phyloP scores from a whole-genome alignment of 164 flowering plant species.

The Liriodendron chinense region DNA sequence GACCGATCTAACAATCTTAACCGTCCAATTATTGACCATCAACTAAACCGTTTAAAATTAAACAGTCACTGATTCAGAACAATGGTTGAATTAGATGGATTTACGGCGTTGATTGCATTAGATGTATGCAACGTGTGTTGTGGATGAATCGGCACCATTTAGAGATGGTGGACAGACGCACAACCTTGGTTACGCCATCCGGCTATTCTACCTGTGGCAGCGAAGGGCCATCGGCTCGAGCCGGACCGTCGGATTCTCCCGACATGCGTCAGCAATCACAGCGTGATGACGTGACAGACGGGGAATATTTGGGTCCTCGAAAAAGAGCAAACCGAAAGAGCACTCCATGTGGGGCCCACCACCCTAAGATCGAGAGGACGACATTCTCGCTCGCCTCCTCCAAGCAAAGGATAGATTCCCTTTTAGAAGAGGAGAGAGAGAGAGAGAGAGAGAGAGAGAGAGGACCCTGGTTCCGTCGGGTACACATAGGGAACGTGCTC shows the following conservation, averaged over 20 bases:
- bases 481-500: background rate
- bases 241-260: background rate
- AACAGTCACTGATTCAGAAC: background rate
- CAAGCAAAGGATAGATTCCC: slow-evolving; percentile 33
- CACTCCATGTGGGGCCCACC: slow-evolving; percentile 43
- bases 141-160: background rate
- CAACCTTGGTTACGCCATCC: background rate
- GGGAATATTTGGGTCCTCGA: slow-evolving; percentile 53
- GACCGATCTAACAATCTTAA: too few relatives aligned
- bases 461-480: too few relatives aligned
- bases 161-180: background rate
- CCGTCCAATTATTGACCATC: too few relatives aligned
- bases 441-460: too few relatives aligned
- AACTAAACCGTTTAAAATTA: background rate
- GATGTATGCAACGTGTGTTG: background rate
- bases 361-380: background rate
- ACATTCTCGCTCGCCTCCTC: slow-evolving; percentile 5
- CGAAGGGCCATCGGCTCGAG: background rate
- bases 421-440: too few relatives aligned
- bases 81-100: background rate
- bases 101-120: background rate
- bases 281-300: slow-evolving; percentile 32
- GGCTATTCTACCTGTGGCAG: slow-evolving; percentile 9
- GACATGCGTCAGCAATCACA: slow-evolving; percentile 33
- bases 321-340: slow-evolving; percentile 59